Conservation (phyloP, 2,329 filamentous ascomycete species). For the Anthostomella pinea region DNA sequence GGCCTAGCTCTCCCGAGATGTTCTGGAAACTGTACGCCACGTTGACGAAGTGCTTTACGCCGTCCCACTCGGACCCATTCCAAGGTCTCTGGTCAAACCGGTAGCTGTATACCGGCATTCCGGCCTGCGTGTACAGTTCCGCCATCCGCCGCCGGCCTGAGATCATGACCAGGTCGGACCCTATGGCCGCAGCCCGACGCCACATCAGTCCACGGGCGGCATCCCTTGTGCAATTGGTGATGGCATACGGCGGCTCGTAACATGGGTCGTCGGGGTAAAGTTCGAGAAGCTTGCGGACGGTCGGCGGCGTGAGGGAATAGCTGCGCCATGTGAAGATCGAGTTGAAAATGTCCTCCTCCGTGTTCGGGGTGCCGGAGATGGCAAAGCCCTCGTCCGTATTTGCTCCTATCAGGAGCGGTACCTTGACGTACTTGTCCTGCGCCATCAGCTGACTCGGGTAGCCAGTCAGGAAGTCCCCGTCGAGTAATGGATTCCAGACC, state of each 20-base stretch:
- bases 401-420: conserved; percentile 46
- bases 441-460: conserved; percentile 45
- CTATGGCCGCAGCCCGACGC: conserved; percentile 44
- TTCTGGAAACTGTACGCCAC: conserved; percentile 51
- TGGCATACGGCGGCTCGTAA: conserved; percentile 41
- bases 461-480: conserved; percentile 46
- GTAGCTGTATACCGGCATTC: conserved; percentile 43
- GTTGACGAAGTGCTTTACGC: conserved; percentile 47
- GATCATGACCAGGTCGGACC: conserved; percentile 47
- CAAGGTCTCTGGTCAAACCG: conserved; percentile 48
- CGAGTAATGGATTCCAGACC: conserved; percentile 43
- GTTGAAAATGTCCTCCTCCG: conserved; percentile 41
- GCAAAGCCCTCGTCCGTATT: conserved; percentile 49
- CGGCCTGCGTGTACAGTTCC: conserved; percentile 36
- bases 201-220: conserved; percentile 38
- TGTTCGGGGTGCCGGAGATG: conserved; percentile 38
- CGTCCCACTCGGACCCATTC: conserved; percentile 38
- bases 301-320: conserved; percentile 44
- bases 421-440: conserved; percentile 39
- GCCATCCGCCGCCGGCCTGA: conserved; percentile 44
- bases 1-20: conserved; percentile 44
- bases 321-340: conserved; percentile 41
- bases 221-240: conserved; percentile 34
- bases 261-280: conserved; percentile 49
- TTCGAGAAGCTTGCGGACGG: conserved; percentile 41